A percentile compares a stretch with the other conserved stretches of the same genome.
phyloP scores from a whole-genome alignment of 2,329 filamentous ascomycete genomes.

The Microcyclosporella mali region DNA sequence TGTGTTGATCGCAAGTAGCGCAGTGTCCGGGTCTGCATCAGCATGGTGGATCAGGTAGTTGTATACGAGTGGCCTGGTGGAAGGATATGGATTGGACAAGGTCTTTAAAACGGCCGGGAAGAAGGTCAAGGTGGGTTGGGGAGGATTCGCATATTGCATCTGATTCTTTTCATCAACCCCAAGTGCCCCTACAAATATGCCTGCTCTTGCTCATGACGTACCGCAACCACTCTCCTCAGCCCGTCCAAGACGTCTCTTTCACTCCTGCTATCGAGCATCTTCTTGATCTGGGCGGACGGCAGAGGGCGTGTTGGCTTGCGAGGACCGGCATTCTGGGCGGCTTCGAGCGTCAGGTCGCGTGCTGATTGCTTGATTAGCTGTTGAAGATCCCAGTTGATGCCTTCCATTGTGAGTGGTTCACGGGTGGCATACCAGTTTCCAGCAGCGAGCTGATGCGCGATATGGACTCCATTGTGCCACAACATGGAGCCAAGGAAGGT shows the following conservation, averaged over 20 bases:
- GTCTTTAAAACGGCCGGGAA: constrained; percentile 99
- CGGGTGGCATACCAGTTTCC: constrained; percentile 69
- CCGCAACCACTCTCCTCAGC: constrained; percentile 77
- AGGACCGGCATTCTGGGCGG: constrained; percentile 75
- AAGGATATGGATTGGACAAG: constrained; percentile 84
- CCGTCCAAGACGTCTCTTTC: constrained; percentile 92
- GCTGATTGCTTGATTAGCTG: constrained; percentile 48
- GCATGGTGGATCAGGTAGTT: constrained; percentile 97
- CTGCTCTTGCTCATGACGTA: constrained; percentile 42
- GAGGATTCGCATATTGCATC: constrained; percentile 93
- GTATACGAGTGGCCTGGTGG: constrained; percentile 97
- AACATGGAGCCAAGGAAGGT: constrained; percentile 8
- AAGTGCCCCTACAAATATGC: background rate
- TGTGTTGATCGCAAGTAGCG: constrained; percentile 93
- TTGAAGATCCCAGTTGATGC: constrained; percentile 14
- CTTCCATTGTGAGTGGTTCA: constrained; percentile 61
- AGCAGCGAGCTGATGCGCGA: constrained; percentile 88
- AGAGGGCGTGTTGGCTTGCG: constrained; percentile 57
- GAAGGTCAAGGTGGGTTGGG: constrained; percentile 80
- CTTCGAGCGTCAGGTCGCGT: constrained; percentile 94
- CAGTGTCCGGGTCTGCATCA: constrained; percentile 90
- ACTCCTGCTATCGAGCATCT: constrained; percentile 85
- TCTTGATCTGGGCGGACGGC: constrained; percentile 82
- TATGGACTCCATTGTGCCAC: constrained; percentile 77
- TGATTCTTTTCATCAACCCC: constrained; percentile 35